These are phyloP conservation scores for Ustilago sp. DNA, from an alignment of 1,284 basidiomycete species.

Conservation along the genomic window DNA sequence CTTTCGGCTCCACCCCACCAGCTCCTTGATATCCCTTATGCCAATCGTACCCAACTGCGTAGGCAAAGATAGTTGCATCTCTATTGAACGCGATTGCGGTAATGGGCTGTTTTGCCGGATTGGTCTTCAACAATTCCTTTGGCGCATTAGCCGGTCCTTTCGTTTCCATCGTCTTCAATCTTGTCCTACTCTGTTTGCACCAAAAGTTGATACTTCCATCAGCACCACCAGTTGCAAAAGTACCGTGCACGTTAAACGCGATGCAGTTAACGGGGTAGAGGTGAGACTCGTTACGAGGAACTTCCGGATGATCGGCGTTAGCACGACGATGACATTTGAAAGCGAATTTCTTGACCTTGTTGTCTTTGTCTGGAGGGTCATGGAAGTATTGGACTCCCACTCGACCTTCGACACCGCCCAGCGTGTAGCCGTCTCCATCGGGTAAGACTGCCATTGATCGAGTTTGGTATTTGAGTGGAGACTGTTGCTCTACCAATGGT, in stretches of 20 bases:
- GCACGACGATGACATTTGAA: conserved; percentile 93
- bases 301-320: conserved; percentile 75
- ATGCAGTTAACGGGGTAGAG: conserved; percentile 93
- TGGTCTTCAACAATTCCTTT: conserved; percentile 62
- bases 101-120: conserved; percentile 62
- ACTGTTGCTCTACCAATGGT: conserved; percentile 54
- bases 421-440: conserved; percentile 72
- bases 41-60: conserved; percentile 68
- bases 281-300: conserved; percentile 70
- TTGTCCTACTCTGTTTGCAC: conserved; percentile 89
- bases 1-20: conserved; percentile 52
- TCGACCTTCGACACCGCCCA: conserved; percentile 94
- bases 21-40: conserved; percentile 65
- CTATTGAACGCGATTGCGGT: conserved; percentile 65
- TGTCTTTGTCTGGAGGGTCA: conserved; percentile 58
- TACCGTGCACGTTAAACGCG: conserved; percentile 90
- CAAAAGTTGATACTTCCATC: conserved; percentile 72
- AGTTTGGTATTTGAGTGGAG: conserved; percentile 85
- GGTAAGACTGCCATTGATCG: conserved; percentile 71
- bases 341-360: conserved; percentile 79
- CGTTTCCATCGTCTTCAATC: conserved; percentile 77
- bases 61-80: conserved; percentile 66
- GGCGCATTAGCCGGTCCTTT: conserved; percentile 61
- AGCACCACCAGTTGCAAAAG: conserved; percentile 89
- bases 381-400: conserved; percentile 90